Evolutionary conservation across 345 rosid species (phyloP), one percentile per base, ranked within the genome.

Genomic region (Corymbia maculata): DNA sequence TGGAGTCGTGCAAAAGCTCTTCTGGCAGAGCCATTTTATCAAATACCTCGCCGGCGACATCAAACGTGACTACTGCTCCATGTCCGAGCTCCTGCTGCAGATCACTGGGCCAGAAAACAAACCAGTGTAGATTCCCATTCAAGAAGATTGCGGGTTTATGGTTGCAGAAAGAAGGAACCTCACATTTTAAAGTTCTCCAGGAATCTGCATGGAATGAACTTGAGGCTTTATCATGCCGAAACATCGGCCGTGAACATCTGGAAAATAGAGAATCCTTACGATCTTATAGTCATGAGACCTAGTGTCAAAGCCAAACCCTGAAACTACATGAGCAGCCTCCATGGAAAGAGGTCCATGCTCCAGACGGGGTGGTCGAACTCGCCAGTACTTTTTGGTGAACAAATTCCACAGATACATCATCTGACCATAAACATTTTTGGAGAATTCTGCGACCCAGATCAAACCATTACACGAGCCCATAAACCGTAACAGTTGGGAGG

Each of bases 41-140:
- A 0, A 55, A 55, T 55, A 5, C 2, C 61, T 22, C 28, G 8
- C 61, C 22, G 28, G 61, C 61, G 1, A 55, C 5, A 55, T 55
- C 22, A 0, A 55, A 55, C 61, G 28, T 55, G 61, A 55, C 2
- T 55, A 55, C 22, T 0, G 12, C 11, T 55, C 24, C 61, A 5
- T 2, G 2, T 55, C 61, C 28, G 1, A 0, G 26, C 61, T 55
- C 28, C 22, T 55, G 11, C 61, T 0, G 12, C 0, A 11, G 28
- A 55, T 8, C 2, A 55, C 59, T 26, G 59, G 8, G 4, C 26
- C 59, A 19, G 8, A 10, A 55, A 1, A 21, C 59, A 55, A 55
- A 55, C 26, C 59, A 55, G 26, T 55, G 59, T 10, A 55, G 26
- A 55, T 55, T 55, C 12, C 28, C 61, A 55, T 55, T 55, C 1